These are phyloP conservation scores for Trichophyton equinum DNA, from an alignment of 2,329 filamentous ascomycete genomes.

Conservation along the genomic window DNA sequence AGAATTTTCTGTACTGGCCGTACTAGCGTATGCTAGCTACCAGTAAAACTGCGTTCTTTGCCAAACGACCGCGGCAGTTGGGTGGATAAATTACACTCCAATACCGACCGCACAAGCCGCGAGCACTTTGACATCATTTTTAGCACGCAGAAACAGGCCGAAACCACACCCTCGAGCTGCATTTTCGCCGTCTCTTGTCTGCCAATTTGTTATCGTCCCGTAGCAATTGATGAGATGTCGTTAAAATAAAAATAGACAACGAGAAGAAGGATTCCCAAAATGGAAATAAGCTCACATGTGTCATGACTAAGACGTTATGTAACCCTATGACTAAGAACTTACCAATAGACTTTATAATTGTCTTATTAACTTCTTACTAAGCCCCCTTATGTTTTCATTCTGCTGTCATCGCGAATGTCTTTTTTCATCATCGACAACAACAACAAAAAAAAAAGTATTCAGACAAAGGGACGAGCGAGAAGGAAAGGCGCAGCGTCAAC, in stretches of 20 bases:
- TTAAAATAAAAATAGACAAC: neutral
- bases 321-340: neutral
- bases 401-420: neutral
- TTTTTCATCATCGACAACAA: neutral
- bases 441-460: neutral
- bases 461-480: neutral
- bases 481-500: neutral
- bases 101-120: neutral
- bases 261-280: neutral
- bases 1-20: neutral
- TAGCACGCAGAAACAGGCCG: neutral
- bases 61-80: neutral
- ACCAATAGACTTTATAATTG: neutral
- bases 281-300: neutral
- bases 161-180: neutral
- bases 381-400: neutral
- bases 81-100: neutral
- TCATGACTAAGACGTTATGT: neutral
- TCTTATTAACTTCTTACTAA: neutral
- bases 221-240: neutral
- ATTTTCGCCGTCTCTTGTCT: neutral
- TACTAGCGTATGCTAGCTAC: neutral
- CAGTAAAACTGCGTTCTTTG: neutral
- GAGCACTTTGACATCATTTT: neutral
- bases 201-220: neutral